Conservation (phyloP, 1,139 yeast genomes). For the Lodderomyces parapsilosis region DNA sequence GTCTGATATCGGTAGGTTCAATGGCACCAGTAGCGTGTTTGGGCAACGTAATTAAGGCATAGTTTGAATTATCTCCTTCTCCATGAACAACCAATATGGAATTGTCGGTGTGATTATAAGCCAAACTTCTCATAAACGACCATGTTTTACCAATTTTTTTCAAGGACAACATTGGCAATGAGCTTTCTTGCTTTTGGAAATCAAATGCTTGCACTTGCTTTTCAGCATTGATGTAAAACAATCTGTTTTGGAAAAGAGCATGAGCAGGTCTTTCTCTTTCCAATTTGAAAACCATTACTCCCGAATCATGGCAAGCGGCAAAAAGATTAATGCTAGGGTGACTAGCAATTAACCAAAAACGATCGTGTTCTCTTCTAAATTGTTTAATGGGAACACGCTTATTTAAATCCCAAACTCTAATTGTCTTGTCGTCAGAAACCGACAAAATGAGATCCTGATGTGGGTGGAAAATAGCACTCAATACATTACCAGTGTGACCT, state of each 20-base stretch:
- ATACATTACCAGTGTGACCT: slow-evolving; percentile 93
- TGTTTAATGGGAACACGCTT: slow-evolving; percentile 92
- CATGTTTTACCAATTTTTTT: slow-evolving; percentile 84
- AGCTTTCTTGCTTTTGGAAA: slow-evolving; percentile 56
- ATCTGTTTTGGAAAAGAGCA: slow-evolving; percentile 64
- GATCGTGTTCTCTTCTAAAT: slow-evolving; percentile 89
- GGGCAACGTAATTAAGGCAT: slow-evolving; percentile 77
- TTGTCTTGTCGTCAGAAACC: slow-evolving; percentile 95
- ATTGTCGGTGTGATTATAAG: slow-evolving; percentile 91
- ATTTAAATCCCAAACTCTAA: slow-evolving; percentile 95
- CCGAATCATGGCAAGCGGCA: slow-evolving; percentile 96
- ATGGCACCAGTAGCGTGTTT: slow-evolving; percentile 89
- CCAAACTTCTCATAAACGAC: slow-evolving; percentile 80
- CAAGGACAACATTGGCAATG: slow-evolving; percentile 78
- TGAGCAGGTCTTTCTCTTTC: slow-evolving; percentile 97
- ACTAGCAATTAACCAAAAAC: slow-evolving; percentile 89
- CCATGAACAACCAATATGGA: slow-evolving; percentile 83
- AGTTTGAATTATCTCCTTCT: slow-evolving; percentile 58
- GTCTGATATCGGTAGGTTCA: slow-evolving; percentile 77
- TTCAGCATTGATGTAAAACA: slow-evolving; percentile 78
- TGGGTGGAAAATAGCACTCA: slow-evolving; percentile 90
- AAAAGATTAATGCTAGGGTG: slow-evolving; percentile 90
- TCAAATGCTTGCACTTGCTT: slow-evolving; percentile 84
- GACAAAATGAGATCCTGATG: slow-evolving; percentile 89
- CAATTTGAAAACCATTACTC: slow-evolving; percentile 96